These are phyloP conservation scores for Tuber indicum DNA, from an alignment of 495 filamentous ascomycete species.

Conservation along the genomic window DNA sequence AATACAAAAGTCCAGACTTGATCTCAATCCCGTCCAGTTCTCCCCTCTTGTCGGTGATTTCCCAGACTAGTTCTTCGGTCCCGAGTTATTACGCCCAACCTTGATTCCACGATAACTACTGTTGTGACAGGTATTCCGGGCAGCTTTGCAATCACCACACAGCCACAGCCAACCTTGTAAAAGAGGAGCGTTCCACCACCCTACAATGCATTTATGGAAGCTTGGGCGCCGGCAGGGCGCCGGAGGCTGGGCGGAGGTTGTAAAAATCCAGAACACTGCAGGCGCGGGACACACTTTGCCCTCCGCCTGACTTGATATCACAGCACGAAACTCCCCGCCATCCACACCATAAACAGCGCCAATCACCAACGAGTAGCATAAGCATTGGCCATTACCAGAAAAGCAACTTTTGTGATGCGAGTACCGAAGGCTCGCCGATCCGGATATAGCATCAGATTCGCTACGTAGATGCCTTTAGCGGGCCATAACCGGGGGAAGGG, in stretches of 20 bases:
- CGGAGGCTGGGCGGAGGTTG: not conserved
- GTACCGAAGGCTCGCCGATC: no score
- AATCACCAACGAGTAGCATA: not conserved
- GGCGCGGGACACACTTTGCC: not conserved
- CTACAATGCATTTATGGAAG: not conserved
- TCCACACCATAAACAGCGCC: not conserved
- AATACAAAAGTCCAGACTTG: not conserved
- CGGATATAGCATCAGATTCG: no score
- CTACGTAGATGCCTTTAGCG: no score
- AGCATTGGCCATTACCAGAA: no score
- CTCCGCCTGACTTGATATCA: not conserved
- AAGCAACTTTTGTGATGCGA: no score
- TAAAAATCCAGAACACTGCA: not conserved
- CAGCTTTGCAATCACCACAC: not conserved
- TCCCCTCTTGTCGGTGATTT: not conserved
- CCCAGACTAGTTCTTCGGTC: not conserved
- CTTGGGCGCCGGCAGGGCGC: no score
- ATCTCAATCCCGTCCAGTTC: not conserved
- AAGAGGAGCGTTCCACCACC: not conserved
- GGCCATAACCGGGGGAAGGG: no score
- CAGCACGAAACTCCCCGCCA: not conserved
- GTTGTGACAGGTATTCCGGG: not conserved
- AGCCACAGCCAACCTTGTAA: not conserved
- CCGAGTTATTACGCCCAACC: not conserved
- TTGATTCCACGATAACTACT: not conserved